Base-by-base conservation (phyloP, 192 early-diverging fungal species). In the Backusella westeae region DNA sequence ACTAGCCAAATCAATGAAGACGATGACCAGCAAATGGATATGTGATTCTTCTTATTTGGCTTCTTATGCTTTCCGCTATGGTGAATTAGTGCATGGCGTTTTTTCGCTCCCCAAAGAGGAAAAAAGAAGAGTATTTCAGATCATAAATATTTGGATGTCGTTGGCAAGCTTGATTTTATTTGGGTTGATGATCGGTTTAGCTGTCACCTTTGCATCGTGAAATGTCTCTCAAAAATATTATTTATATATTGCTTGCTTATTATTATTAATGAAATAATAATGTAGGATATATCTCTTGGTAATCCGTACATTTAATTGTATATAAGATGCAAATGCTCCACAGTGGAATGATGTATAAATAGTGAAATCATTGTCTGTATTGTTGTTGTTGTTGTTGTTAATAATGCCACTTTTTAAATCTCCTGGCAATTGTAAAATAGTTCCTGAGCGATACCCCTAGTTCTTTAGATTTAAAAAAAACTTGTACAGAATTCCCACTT, bases 11-110 rank as follows among this genome's bases (percentile, higher is more conserved):
- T 10, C 19, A 17, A 39, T 7, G 26, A 21, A 9, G 63, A 38
- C n/a, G 63, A n/a, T 2, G 9, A 34, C 35, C 46, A 59, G 34
- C 32, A 71, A 42, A 72, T 53, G 26, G 71, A 52, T 34, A 72
- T 29, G 19, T 19, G 41, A 10, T 34, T 77, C 5, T 77, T 77
- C 21, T 49, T 77, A n/a, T 77, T 77, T 77, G 76, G 76, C 7
- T 77, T 77, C 44, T 21, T 77, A 65, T 23, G 35, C 6, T 77
- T 77, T 12, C 76, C 76, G n/a, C 41, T 69, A 15, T 77, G 70
- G 76, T 77, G 76, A 68, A 67, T 77, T 42, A 70, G 76, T 5
- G 70, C 76, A 15, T 77, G 69, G 26, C 46, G 32, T 34, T 34
- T 56, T 17, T 21, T 69, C 0, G 32, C 49, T 34, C 9, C 19